A percentile compares a stretch with the other conserved stretches of the same genome.
phyloP scores from a whole-genome alignment of 495 filamentous ascomycete species.

The Penicillium flavigenum region DNA sequence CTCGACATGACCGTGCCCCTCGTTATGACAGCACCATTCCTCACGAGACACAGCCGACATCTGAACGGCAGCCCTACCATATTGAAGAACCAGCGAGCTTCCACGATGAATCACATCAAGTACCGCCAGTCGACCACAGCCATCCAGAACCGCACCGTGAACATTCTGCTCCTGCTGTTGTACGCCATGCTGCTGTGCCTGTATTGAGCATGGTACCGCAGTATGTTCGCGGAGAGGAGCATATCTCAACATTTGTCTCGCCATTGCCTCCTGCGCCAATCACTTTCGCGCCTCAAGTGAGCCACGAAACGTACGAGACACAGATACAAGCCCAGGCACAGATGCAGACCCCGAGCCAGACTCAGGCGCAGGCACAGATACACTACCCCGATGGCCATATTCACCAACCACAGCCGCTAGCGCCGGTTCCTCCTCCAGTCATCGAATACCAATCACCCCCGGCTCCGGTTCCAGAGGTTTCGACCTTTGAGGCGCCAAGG shows the following conservation, averaged over 20 bases:
- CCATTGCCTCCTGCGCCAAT: constrained; percentile 17
- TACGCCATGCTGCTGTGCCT: constrained; percentile 10
- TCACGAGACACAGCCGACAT: not conserved
- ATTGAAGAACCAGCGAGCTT: constrained; percentile 3
- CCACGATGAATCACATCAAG: constrained; percentile 7
- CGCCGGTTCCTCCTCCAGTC: constrained; percentile 32
- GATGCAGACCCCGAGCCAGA: constrained; percentile 8
- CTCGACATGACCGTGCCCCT: not conserved
- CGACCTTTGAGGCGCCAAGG: constrained; percentile 50
- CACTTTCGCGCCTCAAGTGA: constrained; percentile 11
- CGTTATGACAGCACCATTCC: not conserved
- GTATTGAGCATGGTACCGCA: constrained; percentile 43
- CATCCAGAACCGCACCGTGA: not conserved
- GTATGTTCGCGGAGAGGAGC: constrained; percentile 49
- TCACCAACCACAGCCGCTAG: constrained; percentile 37
- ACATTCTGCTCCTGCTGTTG: not conserved
- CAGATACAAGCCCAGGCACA: constrained; percentile 10
- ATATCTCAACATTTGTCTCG: constrained; percentile 38
- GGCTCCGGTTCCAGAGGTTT: constrained; percentile 39
- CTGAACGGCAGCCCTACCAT: constrained; percentile 14
- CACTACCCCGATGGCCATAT: constrained; percentile 14
- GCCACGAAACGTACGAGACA: constrained; percentile 9
- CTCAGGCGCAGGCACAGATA: constrained; percentile 11
- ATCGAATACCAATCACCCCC: constrained; percentile 35
- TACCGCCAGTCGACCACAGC: not conserved